Base-by-base conservation (phyloP, 1,284 basidiomycete genomes). In the Apiotrichum veenhuisii region DNA sequence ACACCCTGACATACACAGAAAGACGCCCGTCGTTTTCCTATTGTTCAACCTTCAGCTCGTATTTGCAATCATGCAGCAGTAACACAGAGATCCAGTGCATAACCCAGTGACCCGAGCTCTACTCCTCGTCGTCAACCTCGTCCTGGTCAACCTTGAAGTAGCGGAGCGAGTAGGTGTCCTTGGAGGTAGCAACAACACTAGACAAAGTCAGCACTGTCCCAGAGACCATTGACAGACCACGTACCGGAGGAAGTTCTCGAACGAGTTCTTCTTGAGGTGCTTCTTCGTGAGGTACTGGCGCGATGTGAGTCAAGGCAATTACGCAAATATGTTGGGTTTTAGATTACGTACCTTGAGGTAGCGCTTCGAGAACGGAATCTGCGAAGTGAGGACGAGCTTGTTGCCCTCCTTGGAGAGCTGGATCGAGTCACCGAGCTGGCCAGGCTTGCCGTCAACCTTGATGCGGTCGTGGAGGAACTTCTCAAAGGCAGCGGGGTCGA, bases 121-220 rank as follows among this genome's bases (percentile, higher is more conserved):
- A 77, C 68, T 77, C 76, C 65, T 77, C 78, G 49, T 77, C 77
- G 55, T 71, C 76, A 66, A 72, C 77, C 74, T 77, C 77, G 64
- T 77, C 87, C 68, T 83, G 89, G 88, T 88, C 87, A 67, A 94
- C 91, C 80, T 93, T 93, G 84, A 91, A 94, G 86, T 93, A 94
- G 67, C 87, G 84, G 64, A 95, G 86, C 73, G 91, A 85, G 79
- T 94, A 95, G 65, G 83, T 84, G 77, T 94, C 91, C 80, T 93
- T 93, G 53, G 86, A 84, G 37, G 89, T 86, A 42, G 91, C 90
- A 66, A 94, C 89, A 64, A 94, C 91, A 58, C 86, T 86, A 61
- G 17, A 37, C 8, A 23, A 17, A 38, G 3, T 44, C 62, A 51
- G 64, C 3, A 30, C 22, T 27, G 14, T 12, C 2, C 7, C 22